phyloP scores from a whole-genome alignment of 2,329 filamentous ascomycete genomes.

The Lasiodiplodia citricola region DNA sequence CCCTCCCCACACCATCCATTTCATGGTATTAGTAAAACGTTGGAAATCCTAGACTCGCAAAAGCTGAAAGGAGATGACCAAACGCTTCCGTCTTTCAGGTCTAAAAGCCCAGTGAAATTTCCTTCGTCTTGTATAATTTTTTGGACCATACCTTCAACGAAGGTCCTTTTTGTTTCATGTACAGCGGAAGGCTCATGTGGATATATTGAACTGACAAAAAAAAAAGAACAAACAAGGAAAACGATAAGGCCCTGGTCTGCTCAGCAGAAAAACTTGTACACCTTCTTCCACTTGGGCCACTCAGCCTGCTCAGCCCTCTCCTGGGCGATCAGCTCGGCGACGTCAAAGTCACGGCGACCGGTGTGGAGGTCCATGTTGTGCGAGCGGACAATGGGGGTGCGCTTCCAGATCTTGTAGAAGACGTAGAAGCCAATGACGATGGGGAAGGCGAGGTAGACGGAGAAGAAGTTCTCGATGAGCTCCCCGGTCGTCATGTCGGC shows the following conservation, averaged over 20 bases:
- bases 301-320: constrained; percentile 73
- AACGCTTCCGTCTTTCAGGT: not conserved
- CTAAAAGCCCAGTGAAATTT: not conserved
- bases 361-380: constrained; percentile 86
- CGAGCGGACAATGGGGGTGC: constrained; percentile 69
- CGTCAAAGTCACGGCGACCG: constrained; percentile 82
- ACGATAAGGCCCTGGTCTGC: not conserved
- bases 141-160: not conserved
- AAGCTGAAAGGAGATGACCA: not conserved
- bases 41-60: not conserved
- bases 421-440: constrained; percentile 72
- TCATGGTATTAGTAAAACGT: not conserved
- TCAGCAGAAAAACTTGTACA: constrained; percentile 56
- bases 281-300: constrained; percentile 56
- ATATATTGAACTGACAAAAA: constrained; percentile 9
- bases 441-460: constrained; percentile 77
- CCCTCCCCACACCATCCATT: not conserved
- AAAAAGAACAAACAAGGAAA: constrained; percentile 3
- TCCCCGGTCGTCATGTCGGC: constrained; percentile 40
- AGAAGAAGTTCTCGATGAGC: constrained; percentile 69
- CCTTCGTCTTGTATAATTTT: not conserved
- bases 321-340: constrained; percentile 77
- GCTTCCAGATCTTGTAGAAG: constrained; percentile 73
- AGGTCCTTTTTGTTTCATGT: constrained; percentile 3
- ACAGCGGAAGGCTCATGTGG: not conserved